Evolutionary conservation across 139 green algal genomes (phyloP), one percentile per base, ranked within the genome.

Genomic region (Tetradesmus obliquus): DNA sequence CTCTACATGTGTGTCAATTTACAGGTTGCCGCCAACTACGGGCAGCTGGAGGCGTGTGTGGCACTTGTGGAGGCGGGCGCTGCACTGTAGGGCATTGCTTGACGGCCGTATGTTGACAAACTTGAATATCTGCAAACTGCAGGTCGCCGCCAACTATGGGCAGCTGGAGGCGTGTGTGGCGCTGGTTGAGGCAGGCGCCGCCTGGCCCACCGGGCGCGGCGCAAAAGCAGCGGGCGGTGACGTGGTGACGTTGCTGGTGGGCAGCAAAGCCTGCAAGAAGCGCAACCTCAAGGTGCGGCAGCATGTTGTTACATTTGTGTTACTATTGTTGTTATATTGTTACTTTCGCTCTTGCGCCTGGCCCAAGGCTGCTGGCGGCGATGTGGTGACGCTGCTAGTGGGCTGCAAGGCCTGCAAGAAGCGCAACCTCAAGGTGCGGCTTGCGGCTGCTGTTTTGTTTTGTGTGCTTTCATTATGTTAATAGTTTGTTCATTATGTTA

Each of bases 271-370:
- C 7, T 58, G 71, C 15, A 80, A 89, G 71, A 53, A 89, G 84
- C 69, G 84, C 55, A 80, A 89, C 60, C 84, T 89, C 84, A 88
- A 88, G 83, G 83, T 88, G 15, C 5, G 57, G 60, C 10, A 72
- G 60, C 10, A 45, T 66, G 57, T 66, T 66, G 57, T 66, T 7
- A 66, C 32, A 45, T 45, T 45, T 45, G 32, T 45, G 32, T 45
- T 45, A 45, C 32, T 45, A 45, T 45, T 66, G 57, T 66, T 66
- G 57, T 66, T 7, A 66, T 45, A 45, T 45, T 45, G 32, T 45
- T 45, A 45, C 32, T 45, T 45, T 45, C 32, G 32, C 32, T 22
- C 20, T 53, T 55, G 82, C 51, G 74, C 72, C 13, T 55, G 82
- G 19, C n/a, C 83, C 13, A 79, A 79, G n/a, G 57, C 83, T 45